phyloP scores from a whole-genome alignment of 768 basidiomycete genomes.

The Leccinellum luteum region DNA sequence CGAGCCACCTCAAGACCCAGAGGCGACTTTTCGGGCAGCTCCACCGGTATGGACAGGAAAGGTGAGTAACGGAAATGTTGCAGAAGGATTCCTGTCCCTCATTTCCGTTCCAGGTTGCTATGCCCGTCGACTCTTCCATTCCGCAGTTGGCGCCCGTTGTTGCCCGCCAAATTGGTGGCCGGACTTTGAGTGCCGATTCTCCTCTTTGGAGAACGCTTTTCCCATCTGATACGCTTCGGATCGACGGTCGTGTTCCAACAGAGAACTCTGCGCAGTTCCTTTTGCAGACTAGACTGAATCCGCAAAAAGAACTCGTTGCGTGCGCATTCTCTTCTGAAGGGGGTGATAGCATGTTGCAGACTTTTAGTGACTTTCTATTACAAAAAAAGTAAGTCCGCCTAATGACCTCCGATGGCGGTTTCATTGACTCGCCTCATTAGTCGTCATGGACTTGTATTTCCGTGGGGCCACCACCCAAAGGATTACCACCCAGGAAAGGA shows the following conservation, averaged over 20 bases:
- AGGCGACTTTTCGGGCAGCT: constrained; percentile 51
- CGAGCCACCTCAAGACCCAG: constrained; percentile 37
- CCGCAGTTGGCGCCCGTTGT: constrained; percentile 64
- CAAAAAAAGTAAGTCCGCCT: constrained; percentile 60
- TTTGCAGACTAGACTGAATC: constrained; percentile 72
- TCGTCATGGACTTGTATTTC: constrained; percentile 83
- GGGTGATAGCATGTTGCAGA: constrained; percentile 49
- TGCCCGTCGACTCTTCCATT: constrained; percentile 74
- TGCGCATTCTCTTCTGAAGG: constrained; percentile 64
- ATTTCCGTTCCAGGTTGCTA: constrained; percentile 53
- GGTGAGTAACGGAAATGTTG: constrained; percentile 39
- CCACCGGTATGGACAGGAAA: constrained; percentile 74
- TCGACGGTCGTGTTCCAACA: constrained; percentile 82
- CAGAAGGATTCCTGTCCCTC: constrained; percentile 6
- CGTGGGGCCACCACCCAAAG: constrained; percentile 76
- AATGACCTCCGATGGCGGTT: constrained; percentile 7
- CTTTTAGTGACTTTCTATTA: constrained; percentile 64
- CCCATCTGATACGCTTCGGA: constrained; percentile 63
- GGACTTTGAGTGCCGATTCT: constrained; percentile 52
- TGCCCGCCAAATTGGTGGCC: constrained; percentile 81
- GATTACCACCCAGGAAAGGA: constrained; percentile 79
- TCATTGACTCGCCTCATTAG: constrained; percentile 37
- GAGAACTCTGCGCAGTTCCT: constrained; percentile 77
- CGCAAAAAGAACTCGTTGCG: constrained; percentile 75
- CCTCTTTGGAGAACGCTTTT: constrained; percentile 76